phyloP scores from a whole-genome alignment of 2,329 filamentous ascomycete genomes.

The Blastomyces silverae region DNA sequence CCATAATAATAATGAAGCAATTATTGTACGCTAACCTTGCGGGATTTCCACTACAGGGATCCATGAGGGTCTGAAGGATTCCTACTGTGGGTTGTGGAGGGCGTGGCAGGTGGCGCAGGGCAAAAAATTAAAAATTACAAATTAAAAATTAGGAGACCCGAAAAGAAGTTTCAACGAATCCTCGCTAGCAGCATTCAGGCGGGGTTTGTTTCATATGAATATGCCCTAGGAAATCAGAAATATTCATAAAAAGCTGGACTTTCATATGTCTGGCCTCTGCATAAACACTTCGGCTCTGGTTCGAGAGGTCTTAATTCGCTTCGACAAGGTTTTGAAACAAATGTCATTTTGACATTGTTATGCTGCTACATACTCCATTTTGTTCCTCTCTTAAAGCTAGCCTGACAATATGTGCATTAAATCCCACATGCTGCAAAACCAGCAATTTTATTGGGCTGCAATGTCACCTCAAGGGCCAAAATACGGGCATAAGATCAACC shows the following conservation, averaged over 20 bases:
- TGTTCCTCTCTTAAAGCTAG: too few relatives aligned
- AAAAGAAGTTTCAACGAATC: background rate
- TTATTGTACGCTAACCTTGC: slow-evolving; percentile 2
- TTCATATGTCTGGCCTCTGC: background rate
- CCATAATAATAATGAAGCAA: slow-evolving; percentile 4
- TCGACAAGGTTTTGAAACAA: background rate
- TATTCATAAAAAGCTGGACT: background rate
- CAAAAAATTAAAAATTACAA: background rate
- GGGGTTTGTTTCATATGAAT: background rate
- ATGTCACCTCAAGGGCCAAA: too few relatives aligned
- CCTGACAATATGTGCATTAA: too few relatives aligned
- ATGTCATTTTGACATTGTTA: too few relatives aligned
- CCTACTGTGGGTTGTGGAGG: background rate
- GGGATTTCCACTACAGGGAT: slow-evolving; percentile 11
- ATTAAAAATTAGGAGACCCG: too few relatives aligned
- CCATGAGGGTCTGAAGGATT: background rate
- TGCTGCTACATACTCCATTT: too few relatives aligned
- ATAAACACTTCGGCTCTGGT: background rate
- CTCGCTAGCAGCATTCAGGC: background rate
- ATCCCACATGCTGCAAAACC: background rate
- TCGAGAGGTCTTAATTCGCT: background rate
- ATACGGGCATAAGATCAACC: background rate
- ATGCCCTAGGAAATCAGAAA: background rate
- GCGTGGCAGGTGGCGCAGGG: background rate
- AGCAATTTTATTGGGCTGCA: background rate